Percentiles rank a stretch among this genome's conserved stretches.
phyloP scores from a whole-genome alignment of 257 asterid genomes.

The Solanum dulcamara region DNA sequence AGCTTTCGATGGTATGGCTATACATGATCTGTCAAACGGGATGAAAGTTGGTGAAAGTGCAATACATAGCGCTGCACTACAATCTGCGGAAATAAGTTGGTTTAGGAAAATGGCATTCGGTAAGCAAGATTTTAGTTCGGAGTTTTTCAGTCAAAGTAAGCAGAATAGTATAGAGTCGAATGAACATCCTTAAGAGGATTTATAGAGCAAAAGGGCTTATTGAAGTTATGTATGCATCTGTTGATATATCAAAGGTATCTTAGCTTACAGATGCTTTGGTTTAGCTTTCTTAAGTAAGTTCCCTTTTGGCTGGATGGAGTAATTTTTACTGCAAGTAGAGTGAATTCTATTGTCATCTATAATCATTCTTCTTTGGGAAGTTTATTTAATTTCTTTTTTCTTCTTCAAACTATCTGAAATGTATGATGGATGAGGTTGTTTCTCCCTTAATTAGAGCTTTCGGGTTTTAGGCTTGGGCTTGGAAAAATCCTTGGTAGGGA shows the following conservation, averaged over 20 bases:
- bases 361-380: neutral
- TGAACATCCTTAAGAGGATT: neutral
- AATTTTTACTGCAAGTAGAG: constrained; percentile 34
- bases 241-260: neutral
- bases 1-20: constrained; percentile 58
- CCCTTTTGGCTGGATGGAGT: constrained; percentile 4
- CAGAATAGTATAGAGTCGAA: constrained; percentile 20
- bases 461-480: too few species aligned
- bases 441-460: too few species aligned
- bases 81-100: constrained; percentile 74
- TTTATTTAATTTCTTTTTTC: too few species aligned
- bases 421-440: too few species aligned
- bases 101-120: constrained; percentile 84
- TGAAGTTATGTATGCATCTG: neutral
- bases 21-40: constrained; percentile 68
- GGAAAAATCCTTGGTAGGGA: too few species aligned
- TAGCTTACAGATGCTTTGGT: neutral
- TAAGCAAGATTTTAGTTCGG: constrained; percentile 50
- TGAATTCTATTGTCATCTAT: neutral
- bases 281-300: neutral
- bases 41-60: constrained; percentile 89
- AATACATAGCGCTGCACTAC: constrained; percentile 54
- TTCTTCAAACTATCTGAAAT: too few species aligned
- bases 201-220: neutral
- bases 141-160: constrained; percentile 46